These are phyloP conservation scores for Geoglossum cookeanum DNA, from an alignment of 2,329 filamentous ascomycete genomes.

Conservation along the genomic window DNA sequence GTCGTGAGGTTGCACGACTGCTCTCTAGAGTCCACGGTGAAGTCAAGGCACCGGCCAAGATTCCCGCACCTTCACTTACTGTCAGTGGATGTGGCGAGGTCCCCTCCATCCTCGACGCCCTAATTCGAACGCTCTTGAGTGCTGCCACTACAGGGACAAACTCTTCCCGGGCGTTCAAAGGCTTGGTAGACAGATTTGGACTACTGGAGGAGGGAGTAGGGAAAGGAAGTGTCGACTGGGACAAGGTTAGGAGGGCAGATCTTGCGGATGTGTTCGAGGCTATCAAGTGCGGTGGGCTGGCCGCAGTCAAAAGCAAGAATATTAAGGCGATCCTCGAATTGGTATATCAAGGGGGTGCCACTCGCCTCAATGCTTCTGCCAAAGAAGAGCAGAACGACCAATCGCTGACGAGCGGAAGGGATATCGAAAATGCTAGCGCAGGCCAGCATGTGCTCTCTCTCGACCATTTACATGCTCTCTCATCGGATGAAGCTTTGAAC, in stretches of 20 bases:
- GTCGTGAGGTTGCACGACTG: conserved; percentile 46
- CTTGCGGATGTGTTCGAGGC: conserved; percentile 44
- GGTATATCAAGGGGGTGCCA: conserved; percentile 48
- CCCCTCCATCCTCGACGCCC: conserved; percentile 42
- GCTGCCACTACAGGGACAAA: conserved; percentile 40
- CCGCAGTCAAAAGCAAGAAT: conserved; percentile 47
- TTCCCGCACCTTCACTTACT: conserved; percentile 50
- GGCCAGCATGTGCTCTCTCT: conserved; percentile 43
- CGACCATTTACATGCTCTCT: conserved; percentile 37
- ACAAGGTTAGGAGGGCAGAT: conserved; percentile 42
- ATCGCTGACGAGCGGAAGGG: conserved; percentile 31
- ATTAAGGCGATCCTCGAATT: conserved; percentile 58
- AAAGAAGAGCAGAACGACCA: conserved; percentile 24
- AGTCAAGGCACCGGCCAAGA: conserved; percentile 41
- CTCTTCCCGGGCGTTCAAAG: conserved; percentile 45
- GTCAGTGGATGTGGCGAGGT: conserved; percentile 53
- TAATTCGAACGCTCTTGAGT: conserved; percentile 42
- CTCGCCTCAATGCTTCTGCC: conserved; percentile 31
- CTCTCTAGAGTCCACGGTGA: conserved; percentile 47
- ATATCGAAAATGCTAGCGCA: conserved; percentile 36
- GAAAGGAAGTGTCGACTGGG: conserved; percentile 57
- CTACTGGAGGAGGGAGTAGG: conserved; percentile 41
- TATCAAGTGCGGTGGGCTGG: conserved; percentile 53
- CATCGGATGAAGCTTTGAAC: conserved; percentile 36
- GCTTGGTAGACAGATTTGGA: conserved; percentile 45